Conservation (phyloP, 2,329 filamentous ascomycete genomes). For the Aspergillus puulaauensis region DNA sequence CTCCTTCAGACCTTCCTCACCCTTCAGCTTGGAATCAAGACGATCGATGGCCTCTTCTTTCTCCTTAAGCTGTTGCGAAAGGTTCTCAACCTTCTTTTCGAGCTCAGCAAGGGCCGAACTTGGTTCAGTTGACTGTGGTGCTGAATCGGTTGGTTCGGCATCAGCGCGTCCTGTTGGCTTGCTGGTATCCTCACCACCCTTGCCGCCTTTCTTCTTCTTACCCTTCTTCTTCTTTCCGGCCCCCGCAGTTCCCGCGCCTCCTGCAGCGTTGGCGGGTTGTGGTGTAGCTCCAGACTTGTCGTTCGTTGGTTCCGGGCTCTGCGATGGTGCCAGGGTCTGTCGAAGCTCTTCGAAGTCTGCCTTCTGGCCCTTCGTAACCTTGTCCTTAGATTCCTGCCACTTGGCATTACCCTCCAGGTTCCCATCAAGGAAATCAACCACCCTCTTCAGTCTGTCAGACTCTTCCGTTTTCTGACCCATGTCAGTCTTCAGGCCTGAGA, state of each 20-base stretch:
- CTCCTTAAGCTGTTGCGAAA: conserved; percentile 41
- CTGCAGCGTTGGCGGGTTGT: conserved; percentile 18
- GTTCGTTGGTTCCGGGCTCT: conserved; percentile 21
- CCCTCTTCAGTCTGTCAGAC: conserved; percentile 31
- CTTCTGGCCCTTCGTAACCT: conserved; percentile 30
- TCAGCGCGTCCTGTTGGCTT: conserved; percentile 21
- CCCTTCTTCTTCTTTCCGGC: conserved; percentile 72
- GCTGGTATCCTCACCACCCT: conserved; percentile 41
- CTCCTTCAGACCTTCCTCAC: conserved; percentile 74
- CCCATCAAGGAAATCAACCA: conserved; percentile 43
- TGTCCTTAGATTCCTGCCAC: conserved; percentile 37
- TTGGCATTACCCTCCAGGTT: conserved; percentile 33
- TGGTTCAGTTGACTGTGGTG: conserved; percentile 34
- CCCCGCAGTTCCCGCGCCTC: conserved; percentile 31
- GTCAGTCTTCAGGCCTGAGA: conserved; percentile 46
- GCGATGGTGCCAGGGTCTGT: conserved; percentile 30
- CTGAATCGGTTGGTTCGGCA: conserved; percentile 15
- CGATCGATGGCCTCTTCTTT: conserved; percentile 73
- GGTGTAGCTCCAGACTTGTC: conserved; percentile 19
- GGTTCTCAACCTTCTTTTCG: conserved; percentile 36
- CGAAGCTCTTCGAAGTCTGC: conserved; percentile 36
- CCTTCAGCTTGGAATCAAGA: conserved; percentile 68
- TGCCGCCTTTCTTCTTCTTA: conserved; percentile 79
- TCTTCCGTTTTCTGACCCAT: conserved; percentile 39
- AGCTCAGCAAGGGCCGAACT: conserved; percentile 27